These are phyloP conservation scores for Hericium coralloides DNA, from an alignment of 768 basidiomycete genomes.

Conservation along the genomic window DNA sequence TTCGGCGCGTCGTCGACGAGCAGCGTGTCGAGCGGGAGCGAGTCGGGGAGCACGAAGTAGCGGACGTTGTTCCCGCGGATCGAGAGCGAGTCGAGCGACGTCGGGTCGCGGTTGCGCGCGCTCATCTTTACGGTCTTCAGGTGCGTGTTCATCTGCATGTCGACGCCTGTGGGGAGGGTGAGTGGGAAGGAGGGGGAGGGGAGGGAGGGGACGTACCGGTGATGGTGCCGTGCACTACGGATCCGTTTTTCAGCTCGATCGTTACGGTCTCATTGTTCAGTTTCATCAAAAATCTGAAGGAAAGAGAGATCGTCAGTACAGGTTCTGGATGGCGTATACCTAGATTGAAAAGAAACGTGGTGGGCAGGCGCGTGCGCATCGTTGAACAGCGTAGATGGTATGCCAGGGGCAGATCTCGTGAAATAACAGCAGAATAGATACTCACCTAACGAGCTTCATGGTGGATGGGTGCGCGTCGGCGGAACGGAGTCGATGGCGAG, in stretches of 20 bases:
- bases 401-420: no score
- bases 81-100: slow-evolving; percentile 80
- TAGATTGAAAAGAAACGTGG: background rate
- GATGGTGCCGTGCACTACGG: slow-evolving; percentile 91
- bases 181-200: background rate
- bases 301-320: slow-evolving; percentile 8
- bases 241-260: slow-evolving; percentile 96
- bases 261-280: slow-evolving; percentile 99
- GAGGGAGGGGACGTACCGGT: slow-evolving; percentile 52
- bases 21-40: slow-evolving; percentile 90
- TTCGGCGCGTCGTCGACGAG: slow-evolving; percentile 97
- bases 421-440: background rate
- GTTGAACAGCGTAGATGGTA: background rate
- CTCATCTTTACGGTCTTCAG: slow-evolving; percentile 97
- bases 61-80: slow-evolving; percentile 96
- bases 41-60: slow-evolving; percentile 96
- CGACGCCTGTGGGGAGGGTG: slow-evolving; percentile 61
- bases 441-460: slow-evolving; percentile 5
- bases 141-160: slow-evolving; percentile 99
- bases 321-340: background rate
- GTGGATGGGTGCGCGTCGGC: background rate
- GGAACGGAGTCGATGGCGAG: background rate
- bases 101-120: slow-evolving; percentile 81
- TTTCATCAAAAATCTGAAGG: slow-evolving; percentile 92
- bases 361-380: background rate